phyloP scores from a whole-genome alignment of 768 basidiomycete genomes.

The Suillus subaureus region DNA sequence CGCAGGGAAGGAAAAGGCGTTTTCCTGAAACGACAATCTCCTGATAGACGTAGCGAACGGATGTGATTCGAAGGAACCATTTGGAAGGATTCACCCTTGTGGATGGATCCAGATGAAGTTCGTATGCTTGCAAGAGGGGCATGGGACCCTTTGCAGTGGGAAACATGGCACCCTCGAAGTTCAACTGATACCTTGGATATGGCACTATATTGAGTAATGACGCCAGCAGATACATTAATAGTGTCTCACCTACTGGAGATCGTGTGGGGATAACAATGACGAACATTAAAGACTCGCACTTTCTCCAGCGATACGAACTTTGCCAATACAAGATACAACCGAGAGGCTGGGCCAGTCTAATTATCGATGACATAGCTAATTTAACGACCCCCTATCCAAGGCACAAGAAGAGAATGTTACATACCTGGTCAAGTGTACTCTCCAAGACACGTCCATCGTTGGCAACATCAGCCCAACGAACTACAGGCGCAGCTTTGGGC shows the following conservation, averaged over 20 bases:
- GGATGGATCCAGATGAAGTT: slow-evolving; percentile 34
- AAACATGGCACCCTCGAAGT: slow-evolving; percentile 43
- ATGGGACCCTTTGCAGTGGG: slow-evolving; percentile 18
- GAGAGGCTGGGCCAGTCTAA: slow-evolving; percentile 31
- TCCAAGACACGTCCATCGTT: slow-evolving; percentile 40
- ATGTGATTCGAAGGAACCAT: slow-evolving; percentile 26
- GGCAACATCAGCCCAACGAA: slow-evolving; percentile 40
- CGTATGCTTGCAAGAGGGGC: slow-evolving; percentile 29
- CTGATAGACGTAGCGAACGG: slow-evolving; percentile 38
- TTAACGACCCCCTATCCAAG: slow-evolving; percentile 8
- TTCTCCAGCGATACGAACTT: slow-evolving; percentile 28
- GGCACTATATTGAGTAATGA: slow-evolving; percentile 20
- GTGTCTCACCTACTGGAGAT: slow-evolving; percentile 13
- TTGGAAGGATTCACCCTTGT: slow-evolving; percentile 32
- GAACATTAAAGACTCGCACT: slow-evolving; percentile 38
- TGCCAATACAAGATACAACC: slow-evolving; percentile 32
- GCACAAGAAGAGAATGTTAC: slow-evolving; percentile 15
- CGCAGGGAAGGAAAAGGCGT: slow-evolving; percentile 22
- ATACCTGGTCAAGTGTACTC: slow-evolving; percentile 19
- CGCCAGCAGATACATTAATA: background rate
- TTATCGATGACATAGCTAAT: background rate
- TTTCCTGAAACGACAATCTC: slow-evolving; percentile 28
- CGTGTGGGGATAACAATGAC: slow-evolving; percentile 24
- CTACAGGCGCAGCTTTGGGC: slow-evolving; percentile 21
- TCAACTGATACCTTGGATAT: slow-evolving; percentile 22